Percentiles rank a stretch among this genome's conserved stretches.
Evolutionary conservation across 331 rosid genomes (phyloP).

Genomic region (Quercus phellos): DNA sequence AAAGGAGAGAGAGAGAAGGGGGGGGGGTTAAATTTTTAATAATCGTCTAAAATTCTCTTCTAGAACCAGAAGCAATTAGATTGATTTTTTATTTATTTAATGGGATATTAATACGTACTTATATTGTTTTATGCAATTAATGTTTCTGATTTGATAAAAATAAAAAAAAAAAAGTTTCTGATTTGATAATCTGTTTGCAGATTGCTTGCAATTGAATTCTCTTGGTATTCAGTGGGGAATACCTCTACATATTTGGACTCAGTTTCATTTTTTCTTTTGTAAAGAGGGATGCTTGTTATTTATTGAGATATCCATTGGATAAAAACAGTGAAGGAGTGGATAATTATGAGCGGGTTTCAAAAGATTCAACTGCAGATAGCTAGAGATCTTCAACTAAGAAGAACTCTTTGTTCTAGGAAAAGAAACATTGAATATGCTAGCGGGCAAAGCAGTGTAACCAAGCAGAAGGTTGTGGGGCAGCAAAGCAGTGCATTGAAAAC

Average conservation of each 20-base stretch:
- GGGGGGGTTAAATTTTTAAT: neutral
- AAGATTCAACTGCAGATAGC: constrained; percentile 8
- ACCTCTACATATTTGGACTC: constrained; percentile 12
- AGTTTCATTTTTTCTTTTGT: constrained; percentile 13
- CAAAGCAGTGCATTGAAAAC: neutral
- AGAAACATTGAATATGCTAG: neutral
- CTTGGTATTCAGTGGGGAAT: constrained; percentile 24
- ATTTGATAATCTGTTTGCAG: constrained; percentile 31
- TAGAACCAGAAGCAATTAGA: neutral
- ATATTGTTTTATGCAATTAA: neutral
- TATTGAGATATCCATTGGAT: constrained; percentile 21
- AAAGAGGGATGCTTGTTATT: constrained; percentile 15
- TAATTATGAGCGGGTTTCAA: neutral
- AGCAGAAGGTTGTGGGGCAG: neutral
- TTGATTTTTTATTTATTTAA: neutral
- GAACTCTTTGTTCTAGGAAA: neutral
- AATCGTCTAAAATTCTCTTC: neutral
- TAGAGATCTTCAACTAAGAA: neutral
- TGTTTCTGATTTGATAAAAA: neutral
- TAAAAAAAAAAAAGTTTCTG: neutral
- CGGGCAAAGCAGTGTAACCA: constrained; percentile 3
- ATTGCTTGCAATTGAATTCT: constrained; percentile 44
- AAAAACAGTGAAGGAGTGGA: neutral
- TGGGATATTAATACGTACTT: neutral
- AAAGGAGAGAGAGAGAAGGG: neutral